phyloP scores from a whole-genome alignment of 2,329 filamentous ascomycete species.

The Endothia cerciana region DNA sequence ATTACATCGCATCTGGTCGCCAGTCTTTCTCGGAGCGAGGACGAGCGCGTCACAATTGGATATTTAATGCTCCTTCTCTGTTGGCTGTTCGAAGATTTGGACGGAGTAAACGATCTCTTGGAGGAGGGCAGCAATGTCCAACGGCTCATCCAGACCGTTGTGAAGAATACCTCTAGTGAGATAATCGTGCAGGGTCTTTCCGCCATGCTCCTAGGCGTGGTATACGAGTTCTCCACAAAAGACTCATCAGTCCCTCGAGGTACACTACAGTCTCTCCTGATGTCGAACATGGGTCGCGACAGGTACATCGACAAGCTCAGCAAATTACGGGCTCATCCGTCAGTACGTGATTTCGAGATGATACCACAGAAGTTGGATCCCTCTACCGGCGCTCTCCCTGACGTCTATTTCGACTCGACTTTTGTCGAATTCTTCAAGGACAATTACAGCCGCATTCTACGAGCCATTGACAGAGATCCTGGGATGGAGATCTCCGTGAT shows the following conservation, averaged over 20 bases:
- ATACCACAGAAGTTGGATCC: constrained; percentile 69
- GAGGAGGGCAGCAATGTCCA: constrained; percentile 93
- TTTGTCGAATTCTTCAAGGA: constrained; percentile 97
- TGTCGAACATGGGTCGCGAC: constrained; percentile 78
- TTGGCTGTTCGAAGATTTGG: constrained; percentile 91
- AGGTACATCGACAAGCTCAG: constrained; percentile 83
- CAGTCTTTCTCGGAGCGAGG: constrained; percentile 74
- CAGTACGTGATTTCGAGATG: constrained; percentile 89
- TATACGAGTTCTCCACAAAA: constrained; percentile 97
- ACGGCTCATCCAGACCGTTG: constrained; percentile 74
- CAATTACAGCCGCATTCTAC: constrained; percentile 83
- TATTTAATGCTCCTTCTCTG: constrained; percentile 88
- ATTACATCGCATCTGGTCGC: constrained; percentile 84
- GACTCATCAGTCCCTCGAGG: constrained; percentile 87
- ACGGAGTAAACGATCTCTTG: constrained; percentile 90
- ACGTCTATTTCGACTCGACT: constrained; percentile 81
- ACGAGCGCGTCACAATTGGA: constrained; percentile 78
- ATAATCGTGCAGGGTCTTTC: constrained; percentile 79
- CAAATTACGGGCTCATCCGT: constrained; percentile 74
- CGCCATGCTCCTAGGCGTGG: constrained; percentile 80
- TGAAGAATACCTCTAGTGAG: constrained; percentile 64
- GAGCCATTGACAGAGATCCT: constrained; percentile 89
- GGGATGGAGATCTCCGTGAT: constrained; percentile 83
- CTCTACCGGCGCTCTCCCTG: constrained; percentile 61
- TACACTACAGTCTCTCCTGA: constrained; percentile 78